Evolutionary conservation across 352 stramenopile species (phyloP).

Genomic region (Phytophthora crassamura): DNA sequence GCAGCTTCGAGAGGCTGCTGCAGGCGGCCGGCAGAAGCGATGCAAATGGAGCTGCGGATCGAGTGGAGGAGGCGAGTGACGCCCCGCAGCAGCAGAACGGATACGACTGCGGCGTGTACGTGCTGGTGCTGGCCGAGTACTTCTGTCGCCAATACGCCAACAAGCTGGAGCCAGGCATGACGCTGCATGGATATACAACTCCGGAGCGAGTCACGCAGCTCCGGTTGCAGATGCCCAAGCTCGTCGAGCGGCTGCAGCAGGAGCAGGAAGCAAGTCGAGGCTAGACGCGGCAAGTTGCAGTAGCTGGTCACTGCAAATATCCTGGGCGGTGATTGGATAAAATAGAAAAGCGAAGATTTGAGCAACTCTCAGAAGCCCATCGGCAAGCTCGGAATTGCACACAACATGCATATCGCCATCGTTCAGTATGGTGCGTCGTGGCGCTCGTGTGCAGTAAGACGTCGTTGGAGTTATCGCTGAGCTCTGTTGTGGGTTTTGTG

Average conservation of each 20-base stretch:
- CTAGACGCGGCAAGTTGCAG: not conserved
- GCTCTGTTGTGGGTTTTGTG: not conserved
- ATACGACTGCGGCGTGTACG: slow-evolving; percentile 87
- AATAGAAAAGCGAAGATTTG: not conserved
- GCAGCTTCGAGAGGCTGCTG: slow-evolving; percentile 55
- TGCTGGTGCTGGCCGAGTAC: slow-evolving; percentile 72
- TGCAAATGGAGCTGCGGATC: slow-evolving; percentile 7
- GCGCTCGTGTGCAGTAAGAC: not conserved
- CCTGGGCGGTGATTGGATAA: slow-evolving; percentile 21
- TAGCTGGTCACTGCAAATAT: not conserved
- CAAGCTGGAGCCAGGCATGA: not conserved
- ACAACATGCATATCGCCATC: slow-evolving; percentile 70
- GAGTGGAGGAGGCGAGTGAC: slow-evolving; percentile 43
- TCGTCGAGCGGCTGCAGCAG: slow-evolving; percentile 41
- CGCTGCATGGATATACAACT: slow-evolving; percentile 58
- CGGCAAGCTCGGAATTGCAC: no score
- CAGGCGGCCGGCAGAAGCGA: slow-evolving; percentile 14
- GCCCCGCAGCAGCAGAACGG: slow-evolving; percentile 78
- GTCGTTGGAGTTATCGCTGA: not conserved
- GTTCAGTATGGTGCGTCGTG: slow-evolving; percentile 75
- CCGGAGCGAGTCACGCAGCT: slow-evolving; percentile 54
- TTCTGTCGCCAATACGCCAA: slow-evolving; percentile 44
- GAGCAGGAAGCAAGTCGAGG: slow-evolving; percentile 6
- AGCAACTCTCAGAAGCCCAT: not conserved
- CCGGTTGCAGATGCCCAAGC: slow-evolving; percentile 54